Evolutionary conservation across 2,329 filamentous ascomycete species (phyloP).

Genomic region (Corinectria fuckeliana): DNA sequence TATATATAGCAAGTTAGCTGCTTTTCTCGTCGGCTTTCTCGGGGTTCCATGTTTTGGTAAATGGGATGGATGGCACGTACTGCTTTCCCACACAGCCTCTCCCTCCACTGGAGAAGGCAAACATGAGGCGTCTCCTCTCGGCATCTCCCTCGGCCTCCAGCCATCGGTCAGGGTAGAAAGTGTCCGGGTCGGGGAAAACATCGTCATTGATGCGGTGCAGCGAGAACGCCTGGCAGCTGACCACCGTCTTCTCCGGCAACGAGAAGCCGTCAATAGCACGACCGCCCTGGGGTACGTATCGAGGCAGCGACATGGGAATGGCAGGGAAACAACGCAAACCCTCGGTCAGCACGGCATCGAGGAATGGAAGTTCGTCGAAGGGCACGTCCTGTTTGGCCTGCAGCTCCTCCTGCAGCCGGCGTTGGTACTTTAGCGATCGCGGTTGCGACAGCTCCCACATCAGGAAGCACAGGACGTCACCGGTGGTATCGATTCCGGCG

Average conservation of each 20-base stretch:
- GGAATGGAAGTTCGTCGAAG: slow-evolving; percentile 60
- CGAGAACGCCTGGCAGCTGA: slow-evolving; percentile 67
- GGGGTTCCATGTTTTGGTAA: slow-evolving; percentile 16
- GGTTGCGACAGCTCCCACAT: slow-evolving; percentile 75
- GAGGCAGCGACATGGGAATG: slow-evolving; percentile 71
- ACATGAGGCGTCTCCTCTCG: slow-evolving; percentile 68
- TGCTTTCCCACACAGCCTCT: slow-evolving; percentile 71
- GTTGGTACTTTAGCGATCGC: slow-evolving; percentile 57
- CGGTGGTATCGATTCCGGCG: slow-evolving; percentile 75
- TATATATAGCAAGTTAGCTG: slow-evolving; percentile 29
- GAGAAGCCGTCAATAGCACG: slow-evolving; percentile 61
- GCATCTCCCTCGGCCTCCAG: slow-evolving; percentile 75
- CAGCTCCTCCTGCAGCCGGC: slow-evolving; percentile 60
- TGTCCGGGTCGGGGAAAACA: slow-evolving; percentile 80
- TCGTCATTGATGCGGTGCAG: slow-evolving; percentile 64
- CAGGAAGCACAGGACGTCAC: slow-evolving; percentile 72
- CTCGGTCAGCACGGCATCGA: slow-evolving; percentile 70
- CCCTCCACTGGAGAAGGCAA: slow-evolving; percentile 70
- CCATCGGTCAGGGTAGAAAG: slow-evolving; percentile 85
- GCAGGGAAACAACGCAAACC: slow-evolving; percentile 67
- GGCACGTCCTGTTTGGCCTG: slow-evolving; percentile 44
- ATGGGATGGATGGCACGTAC: slow-evolving; percentile 52
- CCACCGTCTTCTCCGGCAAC: slow-evolving; percentile 60
- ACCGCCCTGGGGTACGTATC: slow-evolving; percentile 62
- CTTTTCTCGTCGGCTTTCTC: slow-evolving; percentile 16